Evolutionary conservation across 2,329 filamentous ascomycete genomes (phyloP), one percentile per base, ranked within the genome.

Genomic region (Myotisia sp.): DNA sequence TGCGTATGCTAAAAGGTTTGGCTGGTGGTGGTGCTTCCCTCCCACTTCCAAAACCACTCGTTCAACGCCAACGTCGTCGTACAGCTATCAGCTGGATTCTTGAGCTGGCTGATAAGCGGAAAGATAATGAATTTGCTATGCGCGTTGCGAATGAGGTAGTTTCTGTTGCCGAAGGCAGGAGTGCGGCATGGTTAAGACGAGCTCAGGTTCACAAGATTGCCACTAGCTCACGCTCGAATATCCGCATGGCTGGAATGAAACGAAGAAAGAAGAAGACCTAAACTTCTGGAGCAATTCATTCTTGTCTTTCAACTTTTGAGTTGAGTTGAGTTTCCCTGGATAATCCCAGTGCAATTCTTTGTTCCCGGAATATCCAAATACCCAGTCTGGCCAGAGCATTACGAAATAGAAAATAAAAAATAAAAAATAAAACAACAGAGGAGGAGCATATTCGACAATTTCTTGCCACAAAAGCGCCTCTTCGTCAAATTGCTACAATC

Each of bases 71-170:
- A 56, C 71, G 87, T 42, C 69, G 87, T 45, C 70, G 86, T 36
- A 67, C 68, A 33, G 86, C 87, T 2, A 79, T 94, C 44, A 64
- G 71, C 55, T 98, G 90, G 90, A 92, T 98, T 46, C 59, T 95
- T 38, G 77, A 84, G 42, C 70, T 75, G n/a, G 82, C 84, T 24
- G 72, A 73, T 42, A 90, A 85, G 67, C 77, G 79, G 60, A 73
- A 71, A 42, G 79, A 76, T 43, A 70, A 70, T 42, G 74, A 76
- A 55, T 79, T 92, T 50, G 78, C 84, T 7, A 68, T 78, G 47
- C 70, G 81, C 36, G 70, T 95, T 41, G 85, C 83, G 1, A 78
- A 87, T 52, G 87, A 94, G 68, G 64, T 95, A 40, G 69, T 95
- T 36, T 71, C 79, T 22, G 80, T 95, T 17, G 76, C 92, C 6